Base-by-base conservation (phyloP, 1,139 yeast genomes). In the Hansenula sp. region DNA sequence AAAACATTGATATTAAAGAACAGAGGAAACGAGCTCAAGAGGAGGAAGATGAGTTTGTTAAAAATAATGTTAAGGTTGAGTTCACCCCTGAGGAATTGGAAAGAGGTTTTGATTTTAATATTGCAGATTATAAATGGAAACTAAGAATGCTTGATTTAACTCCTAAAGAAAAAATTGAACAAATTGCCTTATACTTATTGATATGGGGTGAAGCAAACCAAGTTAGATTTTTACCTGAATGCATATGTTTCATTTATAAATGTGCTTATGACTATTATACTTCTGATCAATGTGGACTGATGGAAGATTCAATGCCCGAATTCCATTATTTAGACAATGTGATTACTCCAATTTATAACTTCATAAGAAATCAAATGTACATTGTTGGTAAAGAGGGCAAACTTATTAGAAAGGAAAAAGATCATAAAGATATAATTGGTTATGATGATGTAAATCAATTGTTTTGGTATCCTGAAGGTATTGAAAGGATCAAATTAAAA, bases 141-240 rank as follows among this genome's bases (percentile, higher is more conserved):
- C 55, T 63, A 10, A 75, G 70, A 48, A 82, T 86, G 89, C 70
- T 71, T 41, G 60, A 62, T 6, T 59, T 80, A 41, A 54, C 77
- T 0, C 69, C 83, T 2, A 54, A 65, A 6, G 81, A 82, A 44
- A 72, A 80, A 59, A 70, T 79, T 1, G 69, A 78, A 32, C 95
- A 88, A 50, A 55, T 87, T 11, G 81, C 84, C 0, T 60, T 88
- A 11, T 88, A 81, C 51, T 66, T 88, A 18, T 63, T 86, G 44
- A 77, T 86, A 50, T 88, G 96, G 96, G 95, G 95, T 0, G 96
- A 88, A 59, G 89, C 95, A 0, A 86, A 84, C 53, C 90, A 85
- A 52, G 60, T 85, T 2, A 66, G 96, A 41, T 86, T 83, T 53
- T 77, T 87, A 73, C 96, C 96, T 0, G 96, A 88, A 55, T 85